A percentile compares a stretch with the other conserved stretches of the same genome.
Conservation (phyloP, 1,284 basidiomycete genomes). For the Heliocybe sulcata region DNA sequence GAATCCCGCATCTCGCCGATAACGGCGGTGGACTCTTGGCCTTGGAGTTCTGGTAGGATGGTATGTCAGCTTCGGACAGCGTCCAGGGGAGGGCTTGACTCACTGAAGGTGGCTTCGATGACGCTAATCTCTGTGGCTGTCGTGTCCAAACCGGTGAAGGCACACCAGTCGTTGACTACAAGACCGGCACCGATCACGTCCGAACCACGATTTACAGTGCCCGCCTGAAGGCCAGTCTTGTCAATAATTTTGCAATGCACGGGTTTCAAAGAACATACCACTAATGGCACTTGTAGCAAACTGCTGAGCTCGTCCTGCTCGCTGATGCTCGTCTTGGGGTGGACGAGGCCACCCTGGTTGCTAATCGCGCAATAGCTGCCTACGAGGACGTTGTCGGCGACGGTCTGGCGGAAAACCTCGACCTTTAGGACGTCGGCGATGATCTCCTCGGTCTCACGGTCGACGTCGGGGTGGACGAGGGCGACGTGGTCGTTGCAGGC, state of each 20-base stretch:
- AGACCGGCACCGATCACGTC: conserved; percentile 97
- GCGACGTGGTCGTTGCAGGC: conserved; percentile 98
- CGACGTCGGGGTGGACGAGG: conserved; percentile 94
- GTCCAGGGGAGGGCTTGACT: conserved; percentile 22
- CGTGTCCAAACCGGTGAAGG: conserved; percentile 94
- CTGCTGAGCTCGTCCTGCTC: conserved; percentile 98
- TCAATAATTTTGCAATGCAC: not conserved
- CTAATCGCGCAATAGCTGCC: conserved; percentile 93
- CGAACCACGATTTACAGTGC: conserved; percentile 97
- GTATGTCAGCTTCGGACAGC: conserved; percentile 6
- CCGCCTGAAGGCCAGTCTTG: conserved; percentile 50
- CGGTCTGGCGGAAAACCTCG: conserved; percentile 97
- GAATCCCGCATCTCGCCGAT: conserved; percentile 94
- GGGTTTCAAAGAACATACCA: conserved; percentile 51
- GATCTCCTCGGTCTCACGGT: conserved; percentile 99
- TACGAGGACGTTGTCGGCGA: conserved; percentile 95
- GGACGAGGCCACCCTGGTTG: conserved; percentile 96
- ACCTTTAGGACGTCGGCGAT: conserved; percentile 99
- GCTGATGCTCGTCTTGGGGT: conserved; percentile 94
- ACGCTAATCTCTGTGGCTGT: conserved; percentile 98
- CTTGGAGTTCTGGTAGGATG: conserved; percentile 68
- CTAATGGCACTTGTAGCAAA: conserved; percentile 90
- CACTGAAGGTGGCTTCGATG: conserved; percentile 96
- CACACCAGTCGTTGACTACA: conserved; percentile 99
- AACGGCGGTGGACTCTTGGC: conserved; percentile 78